phyloP scores from a whole-genome alignment of 2,329 filamentous ascomycete species.

The Ceratocystis destructans region DNA sequence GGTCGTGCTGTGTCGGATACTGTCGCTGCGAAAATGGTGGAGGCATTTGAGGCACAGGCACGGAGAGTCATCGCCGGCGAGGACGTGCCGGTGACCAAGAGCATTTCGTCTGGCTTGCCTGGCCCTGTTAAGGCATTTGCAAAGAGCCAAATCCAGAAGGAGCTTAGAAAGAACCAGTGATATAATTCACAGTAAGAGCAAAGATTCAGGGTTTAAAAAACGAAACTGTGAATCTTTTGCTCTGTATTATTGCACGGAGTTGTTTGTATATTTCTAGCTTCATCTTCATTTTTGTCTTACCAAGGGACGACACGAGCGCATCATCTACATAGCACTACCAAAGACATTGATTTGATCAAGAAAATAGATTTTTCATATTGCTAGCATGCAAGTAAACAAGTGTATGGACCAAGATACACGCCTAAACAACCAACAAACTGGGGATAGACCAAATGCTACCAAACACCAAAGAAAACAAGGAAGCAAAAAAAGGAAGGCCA shows the following conservation, averaged over 20 bases:
- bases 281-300: not conserved
- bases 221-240: not conserved
- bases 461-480: not conserved
- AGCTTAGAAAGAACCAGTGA: slow-evolving; percentile 21
- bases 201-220: not conserved
- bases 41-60: slow-evolving; percentile 79
- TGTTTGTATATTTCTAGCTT: not conserved
- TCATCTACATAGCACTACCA: not conserved
- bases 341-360: not conserved
- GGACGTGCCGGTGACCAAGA: slow-evolving; percentile 10
- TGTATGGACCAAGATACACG: not conserved
- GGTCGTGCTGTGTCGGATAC: slow-evolving; percentile 71
- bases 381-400: not conserved
- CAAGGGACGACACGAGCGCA: not conserved
- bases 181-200: not conserved
- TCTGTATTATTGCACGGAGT: not conserved
- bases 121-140: slow-evolving; percentile 19
- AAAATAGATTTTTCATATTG: not conserved
- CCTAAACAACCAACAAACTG: not conserved
- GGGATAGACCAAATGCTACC: not conserved
- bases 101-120: slow-evolving; percentile 8
- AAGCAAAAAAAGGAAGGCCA: slow-evolving; percentile 1
- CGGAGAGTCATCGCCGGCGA: slow-evolving; percentile 36
- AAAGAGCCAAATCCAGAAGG: slow-evolving; percentile 19
- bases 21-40: slow-evolving; percentile 77